Evolutionary conservation across 805 yeast genomes (phyloP).

Genomic region (Lipomyces yamadae): DNA sequence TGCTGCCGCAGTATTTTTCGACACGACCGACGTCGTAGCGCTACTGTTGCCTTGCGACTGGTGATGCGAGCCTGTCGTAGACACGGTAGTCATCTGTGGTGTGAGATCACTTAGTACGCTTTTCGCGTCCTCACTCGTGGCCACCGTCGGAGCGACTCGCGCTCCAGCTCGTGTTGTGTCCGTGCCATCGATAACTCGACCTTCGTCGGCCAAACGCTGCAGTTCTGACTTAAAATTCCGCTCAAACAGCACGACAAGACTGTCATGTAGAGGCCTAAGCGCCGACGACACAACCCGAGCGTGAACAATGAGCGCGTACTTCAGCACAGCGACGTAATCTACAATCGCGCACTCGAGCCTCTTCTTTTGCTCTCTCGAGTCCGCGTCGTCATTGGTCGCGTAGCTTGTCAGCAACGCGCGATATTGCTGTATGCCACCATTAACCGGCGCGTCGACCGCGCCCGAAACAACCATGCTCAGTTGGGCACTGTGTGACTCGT

Average conservation of each 20-base stretch:
- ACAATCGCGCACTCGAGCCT: constrained; percentile 18
- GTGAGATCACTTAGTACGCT: neutral
- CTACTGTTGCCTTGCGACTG: neutral
- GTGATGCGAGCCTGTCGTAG: neutral
- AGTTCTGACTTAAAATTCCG: constrained; percentile 74
- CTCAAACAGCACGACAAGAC: constrained; percentile 64
- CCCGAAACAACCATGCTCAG: constrained; percentile 53
- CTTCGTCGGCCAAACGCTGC: constrained; percentile 17
- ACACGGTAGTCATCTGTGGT: constrained; percentile 5
- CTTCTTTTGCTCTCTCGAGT: constrained; percentile 11
- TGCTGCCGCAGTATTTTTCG: neutral
- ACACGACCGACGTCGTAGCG: neutral
- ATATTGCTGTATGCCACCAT: constrained; percentile 89
- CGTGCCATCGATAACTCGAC: constrained; percentile 16
- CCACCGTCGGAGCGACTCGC: neutral
- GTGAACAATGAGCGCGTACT: constrained; percentile 70
- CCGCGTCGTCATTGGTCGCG: constrained; percentile 14
- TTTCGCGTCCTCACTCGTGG: neutral
- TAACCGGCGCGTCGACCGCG: constrained; percentile 89
- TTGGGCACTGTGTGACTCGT: constrained; percentile 54
- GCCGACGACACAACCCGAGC: constrained; percentile 62
- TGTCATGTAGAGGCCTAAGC: constrained; percentile 68
- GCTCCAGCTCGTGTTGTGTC: neutral
- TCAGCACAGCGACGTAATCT: constrained; percentile 70
- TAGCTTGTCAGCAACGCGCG: constrained; percentile 58